phyloP scores from a whole-genome alignment of 129 eudicot genomes.

The Artemisia argyi region DNA sequence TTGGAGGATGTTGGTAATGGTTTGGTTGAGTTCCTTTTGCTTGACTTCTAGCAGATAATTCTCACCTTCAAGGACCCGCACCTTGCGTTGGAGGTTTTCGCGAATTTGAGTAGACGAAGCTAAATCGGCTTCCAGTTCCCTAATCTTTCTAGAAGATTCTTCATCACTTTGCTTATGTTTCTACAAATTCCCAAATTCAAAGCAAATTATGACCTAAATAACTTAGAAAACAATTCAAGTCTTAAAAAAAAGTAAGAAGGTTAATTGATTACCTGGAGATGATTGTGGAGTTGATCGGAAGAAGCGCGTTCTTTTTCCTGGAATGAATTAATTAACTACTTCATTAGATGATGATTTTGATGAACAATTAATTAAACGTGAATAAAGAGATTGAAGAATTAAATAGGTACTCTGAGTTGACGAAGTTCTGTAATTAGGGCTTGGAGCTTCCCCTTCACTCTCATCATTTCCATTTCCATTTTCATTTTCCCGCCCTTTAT shows the following conservation, averaged over 20 bases:
- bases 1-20: conserved; percentile 45
- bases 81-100: conserved; percentile 55
- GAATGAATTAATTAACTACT: neutral
- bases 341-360: too few relatives aligned
- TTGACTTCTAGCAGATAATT: conserved; percentile 56
- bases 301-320: conserved; percentile 58
- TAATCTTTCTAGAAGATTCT: conserved; percentile 37
- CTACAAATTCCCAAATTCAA: neutral
- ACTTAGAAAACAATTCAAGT: too few relatives aligned
- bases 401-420: too few relatives aligned
- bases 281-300: conserved; percentile 40
- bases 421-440: too few relatives aligned
- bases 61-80: conserved; percentile 52
- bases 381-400: neutral
- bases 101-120: conserved; percentile 41
- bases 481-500: too few relatives aligned
- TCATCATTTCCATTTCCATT: neutral
- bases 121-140: conserved; percentile 47
- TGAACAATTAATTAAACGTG: neutral
- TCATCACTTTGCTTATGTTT: conserved; percentile 30
- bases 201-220: neutral
- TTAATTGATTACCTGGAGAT: conserved; percentile 59
- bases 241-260: too few relatives aligned
- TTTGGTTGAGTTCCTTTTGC: conserved; percentile 60
- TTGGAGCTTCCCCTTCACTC: neutral